Conservation (phyloP, 2,329 filamentous ascomycete species). For the Aspergillus amoenus region DNA sequence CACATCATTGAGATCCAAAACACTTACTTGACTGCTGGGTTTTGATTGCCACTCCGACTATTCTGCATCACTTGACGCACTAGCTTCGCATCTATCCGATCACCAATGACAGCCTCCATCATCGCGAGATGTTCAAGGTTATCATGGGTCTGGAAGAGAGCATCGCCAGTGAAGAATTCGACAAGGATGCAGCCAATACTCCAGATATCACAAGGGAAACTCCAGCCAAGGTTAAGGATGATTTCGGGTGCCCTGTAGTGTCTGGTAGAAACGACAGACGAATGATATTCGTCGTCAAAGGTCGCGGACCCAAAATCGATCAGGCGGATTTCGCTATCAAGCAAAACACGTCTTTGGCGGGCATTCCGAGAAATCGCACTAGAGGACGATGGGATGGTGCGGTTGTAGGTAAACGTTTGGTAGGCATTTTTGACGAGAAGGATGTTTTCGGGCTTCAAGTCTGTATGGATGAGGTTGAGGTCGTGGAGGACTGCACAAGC, state of each 20-base stretch:
- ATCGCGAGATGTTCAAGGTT: constrained; percentile 68
- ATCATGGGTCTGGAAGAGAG: constrained; percentile 67
- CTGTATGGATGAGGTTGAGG: constrained; percentile 93
- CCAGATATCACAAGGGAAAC: constrained; percentile 68
- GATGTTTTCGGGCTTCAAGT: constrained; percentile 68
- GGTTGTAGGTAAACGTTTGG: constrained; percentile 69
- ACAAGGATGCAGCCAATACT: constrained; percentile 69
- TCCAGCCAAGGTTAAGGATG: constrained; percentile 67
- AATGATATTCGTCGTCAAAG: constrained; percentile 68
- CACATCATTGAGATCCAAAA: constrained; percentile 13
- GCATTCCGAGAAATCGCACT: constrained; percentile 57
- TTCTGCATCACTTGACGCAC: constrained; percentile 54
- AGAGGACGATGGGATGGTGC: constrained; percentile 65
- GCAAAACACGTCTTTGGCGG: constrained; percentile 61
- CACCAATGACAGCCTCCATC: constrained; percentile 65
- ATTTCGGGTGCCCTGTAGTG: constrained; percentile 69
- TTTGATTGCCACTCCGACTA: constrained; percentile 49
- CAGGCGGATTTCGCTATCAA: constrained; percentile 65
- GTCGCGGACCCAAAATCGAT: constrained; percentile 69
- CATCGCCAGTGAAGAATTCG: constrained; percentile 68
- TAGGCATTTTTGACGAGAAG: constrained; percentile 64
- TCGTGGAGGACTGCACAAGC: constrained; percentile 78
- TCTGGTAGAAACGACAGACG: constrained; percentile 65
- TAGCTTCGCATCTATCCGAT: constrained; percentile 55
- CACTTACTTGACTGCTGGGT: constrained; percentile 57